Base-by-base conservation (phyloP, 352 stramenopile species). In the Plasmopara halstedii region DNA sequence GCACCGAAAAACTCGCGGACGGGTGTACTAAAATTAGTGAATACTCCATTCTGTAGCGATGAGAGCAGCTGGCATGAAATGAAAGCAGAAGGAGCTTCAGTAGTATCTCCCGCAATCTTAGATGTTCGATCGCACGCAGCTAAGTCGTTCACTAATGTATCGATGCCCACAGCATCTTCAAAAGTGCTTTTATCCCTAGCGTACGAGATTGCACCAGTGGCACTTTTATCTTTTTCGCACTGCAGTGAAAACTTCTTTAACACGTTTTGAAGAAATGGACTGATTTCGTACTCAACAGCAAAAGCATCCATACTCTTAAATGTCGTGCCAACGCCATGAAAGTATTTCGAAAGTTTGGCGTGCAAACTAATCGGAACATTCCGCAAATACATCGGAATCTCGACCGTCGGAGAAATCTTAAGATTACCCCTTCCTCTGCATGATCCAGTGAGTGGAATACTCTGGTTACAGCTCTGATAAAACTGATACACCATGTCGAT, bases 1-100 rank as follows among this genome's bases (percentile, higher is more conserved):
- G 50, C 64, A 19, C 69, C 60, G 34, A 83, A 85, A 21, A 76
- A 70, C 10, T 70, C 34, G 7, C 72, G 73, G 15, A 85, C 67
- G n/a, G 68, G 67, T 7, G 68, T 56, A 36, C 75, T 87, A 35
- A 83, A 84, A 47, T 82, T 87, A 11, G 73, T 85, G 45, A 87
- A 85, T 9, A 80, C 73, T n/a, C 75, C 70, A 38, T 87, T 87
- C 49, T 83, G 68, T 34, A 82, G 50, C 7, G 68, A 75, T 34
- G 70, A 62, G 47, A 87, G 73, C 35, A 87, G 49, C 37, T 87
- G 70, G 21, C 75, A 87, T 13, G 72, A 67, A 43, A 85, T 73
- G 29, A 70, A 76, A 4, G 72, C 73, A 42, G 73, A 81, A 27
- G 68, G 29, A 17, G 55, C 53, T 27, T 83, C 70, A 8, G 50